A percentile compares a stretch with the other conserved stretches of the same genome.
Conservation (phyloP, 2,329 filamentous ascomycete genomes). For the Sporothrix pallida region DNA sequence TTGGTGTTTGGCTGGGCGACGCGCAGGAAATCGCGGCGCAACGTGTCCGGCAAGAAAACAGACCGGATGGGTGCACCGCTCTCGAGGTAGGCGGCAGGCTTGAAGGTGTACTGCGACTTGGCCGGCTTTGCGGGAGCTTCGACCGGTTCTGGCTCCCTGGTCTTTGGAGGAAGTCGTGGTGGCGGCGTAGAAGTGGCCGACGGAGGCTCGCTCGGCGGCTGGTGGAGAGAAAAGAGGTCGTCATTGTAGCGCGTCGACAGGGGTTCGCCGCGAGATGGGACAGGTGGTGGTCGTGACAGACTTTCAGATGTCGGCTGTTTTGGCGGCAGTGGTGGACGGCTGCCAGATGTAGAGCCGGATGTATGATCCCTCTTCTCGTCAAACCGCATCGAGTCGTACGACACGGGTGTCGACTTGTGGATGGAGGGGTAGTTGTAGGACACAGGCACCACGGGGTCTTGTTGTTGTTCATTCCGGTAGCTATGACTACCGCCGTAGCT, state of each 20-base stretch:
- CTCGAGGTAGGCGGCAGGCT: slow-evolving; percentile 85
- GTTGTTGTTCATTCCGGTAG: neutral
- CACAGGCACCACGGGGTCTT: slow-evolving; percentile 29
- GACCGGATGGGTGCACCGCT: slow-evolving; percentile 85
- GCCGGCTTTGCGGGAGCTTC: slow-evolving; percentile 4
- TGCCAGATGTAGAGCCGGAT: slow-evolving; percentile 39
- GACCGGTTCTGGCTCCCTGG: slow-evolving; percentile 18
- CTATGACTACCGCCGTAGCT: neutral
- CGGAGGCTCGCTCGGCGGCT: slow-evolving; percentile 8
- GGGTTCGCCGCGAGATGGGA: slow-evolving; percentile 24
- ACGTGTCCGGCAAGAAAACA: slow-evolving; percentile 78
- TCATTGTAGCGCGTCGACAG: slow-evolving; percentile 11
- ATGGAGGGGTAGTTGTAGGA: slow-evolving; percentile 65
- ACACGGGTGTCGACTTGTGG: slow-evolving; percentile 56
- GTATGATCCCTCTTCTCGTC: slow-evolving; percentile 40
- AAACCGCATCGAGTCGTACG: slow-evolving; percentile 49
- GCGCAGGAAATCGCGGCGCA: slow-evolving; percentile 76
- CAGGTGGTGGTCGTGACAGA: neutral
- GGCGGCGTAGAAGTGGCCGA: slow-evolving; percentile 6
- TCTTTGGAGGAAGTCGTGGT: slow-evolving; percentile 39
- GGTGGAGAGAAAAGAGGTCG: slow-evolving; percentile 27
- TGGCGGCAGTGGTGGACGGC: slow-evolving; percentile 46
- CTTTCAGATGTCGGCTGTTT: slow-evolving; percentile 43
- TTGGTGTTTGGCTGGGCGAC: slow-evolving; percentile 78
- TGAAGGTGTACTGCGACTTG: slow-evolving; percentile 74